Percentiles rank a stretch among this genome's conserved stretches.
Evolutionary conservation across 1,139 yeast species (phyloP).

Genomic region (Spathaspora sp.): DNA sequence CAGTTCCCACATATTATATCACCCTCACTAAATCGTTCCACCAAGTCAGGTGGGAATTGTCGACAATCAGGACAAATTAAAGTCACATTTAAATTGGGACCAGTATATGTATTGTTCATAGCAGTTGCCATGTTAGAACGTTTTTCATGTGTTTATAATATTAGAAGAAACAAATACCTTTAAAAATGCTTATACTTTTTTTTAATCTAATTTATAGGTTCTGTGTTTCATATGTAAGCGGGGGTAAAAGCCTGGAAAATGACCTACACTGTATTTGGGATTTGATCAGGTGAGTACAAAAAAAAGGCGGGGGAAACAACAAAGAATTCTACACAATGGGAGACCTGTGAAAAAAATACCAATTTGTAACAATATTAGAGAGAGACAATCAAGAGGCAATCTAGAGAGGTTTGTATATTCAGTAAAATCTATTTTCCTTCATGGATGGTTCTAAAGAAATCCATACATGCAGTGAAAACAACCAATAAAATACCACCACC

Average conservation of each 20-base stretch:
- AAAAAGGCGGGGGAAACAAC: neutral
- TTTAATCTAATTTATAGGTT: neutral
- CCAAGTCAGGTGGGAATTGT: constrained; percentile 90
- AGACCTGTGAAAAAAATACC: neutral
- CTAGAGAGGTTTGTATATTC: neutral
- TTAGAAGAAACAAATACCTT: neutral
- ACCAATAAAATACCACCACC: constrained; percentile 98
- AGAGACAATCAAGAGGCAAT: neutral
- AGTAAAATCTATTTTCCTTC: constrained; percentile 17
- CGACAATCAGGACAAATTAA: constrained; percentile 94
- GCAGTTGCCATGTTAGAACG: neutral
- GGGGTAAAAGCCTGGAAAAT: neutral
- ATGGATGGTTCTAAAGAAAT: constrained; percentile 76
- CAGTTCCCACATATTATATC: constrained; percentile 97
- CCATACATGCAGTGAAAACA: constrained; percentile 93
- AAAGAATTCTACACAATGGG: neutral
- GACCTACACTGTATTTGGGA: neutral
- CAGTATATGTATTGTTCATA: constrained; percentile 33
- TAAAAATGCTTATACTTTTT: neutral
- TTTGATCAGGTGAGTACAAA: neutral
- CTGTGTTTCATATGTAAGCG: neutral
- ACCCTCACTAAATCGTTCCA: constrained; percentile 93
- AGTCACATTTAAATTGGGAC: constrained; percentile 82
- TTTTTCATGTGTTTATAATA: too few relatives aligned
- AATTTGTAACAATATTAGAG: neutral